Percentiles rank a stretch among this genome's conserved stretches.
Conservation (phyloP, 345 rosid genomes). For the Leavenworthia alabamica region DNA sequence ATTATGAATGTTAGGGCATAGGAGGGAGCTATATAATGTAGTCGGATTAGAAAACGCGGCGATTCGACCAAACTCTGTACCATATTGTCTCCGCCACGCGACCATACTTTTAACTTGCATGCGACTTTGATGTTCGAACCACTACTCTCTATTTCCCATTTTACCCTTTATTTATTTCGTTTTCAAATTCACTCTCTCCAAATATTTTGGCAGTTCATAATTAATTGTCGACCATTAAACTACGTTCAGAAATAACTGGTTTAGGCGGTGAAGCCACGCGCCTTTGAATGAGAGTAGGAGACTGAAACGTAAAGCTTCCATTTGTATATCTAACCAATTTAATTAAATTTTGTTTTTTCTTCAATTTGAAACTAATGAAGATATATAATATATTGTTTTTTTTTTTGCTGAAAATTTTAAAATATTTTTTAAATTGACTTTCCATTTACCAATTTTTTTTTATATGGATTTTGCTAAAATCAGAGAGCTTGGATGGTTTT, state of each 20-base stretch:
- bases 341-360: neutral
- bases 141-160: neutral
- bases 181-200: conserved; percentile 9
- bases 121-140: conserved; percentile 16
- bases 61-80: conserved; percentile 78
- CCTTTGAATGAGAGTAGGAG: neutral
- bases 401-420: neutral
- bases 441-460: neutral
- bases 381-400: too few relatives aligned
- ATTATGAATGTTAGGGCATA: neutral
- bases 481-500: neutral
- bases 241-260: neutral
- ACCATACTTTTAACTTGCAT: conserved; percentile 41
- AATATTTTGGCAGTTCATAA: neutral
- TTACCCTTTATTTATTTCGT: conserved; percentile 15
- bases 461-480: neutral
- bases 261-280: conserved; percentile 21
- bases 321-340: neutral
- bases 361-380: neutral
- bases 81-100: conserved; percentile 58
- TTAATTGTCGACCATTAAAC: neutral
- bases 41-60: conserved; percentile 45
- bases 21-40: conserved; percentile 15
- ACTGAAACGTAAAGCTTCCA: neutral
- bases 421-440: neutral